Evolutionary conservation across 805 yeast species (phyloP).

Genomic region (Hanseniaspora singularis): DNA sequence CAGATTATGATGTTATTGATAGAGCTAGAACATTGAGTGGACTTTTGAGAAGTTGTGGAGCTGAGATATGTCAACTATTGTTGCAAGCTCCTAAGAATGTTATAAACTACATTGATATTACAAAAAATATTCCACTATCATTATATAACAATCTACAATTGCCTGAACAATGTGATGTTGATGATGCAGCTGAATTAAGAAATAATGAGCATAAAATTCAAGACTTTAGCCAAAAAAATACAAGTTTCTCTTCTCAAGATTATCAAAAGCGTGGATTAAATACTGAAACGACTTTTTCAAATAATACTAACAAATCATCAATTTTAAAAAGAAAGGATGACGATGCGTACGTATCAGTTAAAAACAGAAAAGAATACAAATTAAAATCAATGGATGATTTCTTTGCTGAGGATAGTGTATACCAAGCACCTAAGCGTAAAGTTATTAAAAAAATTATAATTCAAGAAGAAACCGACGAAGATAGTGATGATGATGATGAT

Average conservation of each 20-base stretch:
- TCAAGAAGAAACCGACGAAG: conserved; percentile 26
- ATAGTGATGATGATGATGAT: conserved; percentile 27
- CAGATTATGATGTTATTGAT: conserved; percentile 67
- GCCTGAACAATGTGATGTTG: conserved; percentile 2
- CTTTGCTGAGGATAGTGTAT: conserved; percentile 36
- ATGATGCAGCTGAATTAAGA: conserved; percentile 25
- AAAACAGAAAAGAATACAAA: conserved; percentile 34
- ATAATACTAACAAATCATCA: too few species aligned
- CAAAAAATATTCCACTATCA: conserved; percentile 19
- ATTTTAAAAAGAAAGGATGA: conserved; percentile 11
- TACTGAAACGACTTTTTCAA: too few species aligned
- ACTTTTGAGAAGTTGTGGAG: conserved; percentile 40
- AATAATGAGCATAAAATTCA: conserved; percentile 29
- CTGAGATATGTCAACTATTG: conserved; percentile 54
- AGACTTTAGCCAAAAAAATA: conserved; percentile 31
- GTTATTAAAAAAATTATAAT: conserved; percentile 20
- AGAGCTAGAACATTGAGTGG: conserved; percentile 64
- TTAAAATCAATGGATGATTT: conserved; percentile 81
- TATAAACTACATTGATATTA: conserved; percentile 29
- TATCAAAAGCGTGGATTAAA: conserved; percentile 11
- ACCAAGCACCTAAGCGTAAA: conserved; percentile 24
- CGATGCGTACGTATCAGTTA: conserved; percentile 18
- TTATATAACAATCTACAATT: conserved; percentile 22
- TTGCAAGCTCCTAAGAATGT: conserved; percentile 68
- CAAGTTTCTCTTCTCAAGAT: conserved; percentile 27